Percentiles rank a stretch among this genome's conserved stretches.
Evolutionary conservation across 2,329 filamentous ascomycete species (phyloP).

Genomic region (Microsporum ferrugineum): DNA sequence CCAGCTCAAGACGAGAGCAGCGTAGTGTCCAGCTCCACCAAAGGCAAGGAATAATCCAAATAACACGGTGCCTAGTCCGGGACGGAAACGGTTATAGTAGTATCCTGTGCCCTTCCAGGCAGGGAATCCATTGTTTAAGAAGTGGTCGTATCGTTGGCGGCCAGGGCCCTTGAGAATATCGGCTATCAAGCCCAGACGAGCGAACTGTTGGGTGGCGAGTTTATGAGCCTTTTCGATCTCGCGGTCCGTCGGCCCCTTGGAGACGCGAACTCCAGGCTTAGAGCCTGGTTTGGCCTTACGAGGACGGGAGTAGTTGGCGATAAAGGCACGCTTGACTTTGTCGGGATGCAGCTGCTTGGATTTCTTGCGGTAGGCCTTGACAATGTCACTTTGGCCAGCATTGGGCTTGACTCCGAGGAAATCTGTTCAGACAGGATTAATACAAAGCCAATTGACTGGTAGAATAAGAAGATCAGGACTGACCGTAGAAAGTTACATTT

Average conservation of each 20-base stretch:
- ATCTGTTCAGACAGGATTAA: slow-evolving; percentile 36
- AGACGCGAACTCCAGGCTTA: slow-evolving; percentile 52
- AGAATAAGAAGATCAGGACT: neutral
- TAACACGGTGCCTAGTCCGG: slow-evolving; percentile 76
- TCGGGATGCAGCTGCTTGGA: slow-evolving; percentile 78
- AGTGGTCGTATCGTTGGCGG: slow-evolving; percentile 87
- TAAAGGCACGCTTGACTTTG: slow-evolving; percentile 80
- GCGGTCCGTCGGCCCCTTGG: slow-evolving; percentile 58
- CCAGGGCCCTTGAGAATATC: slow-evolving; percentile 72
- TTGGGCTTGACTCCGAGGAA: slow-evolving; percentile 66
- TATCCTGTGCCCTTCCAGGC: slow-evolving; percentile 96
- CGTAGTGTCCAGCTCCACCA: slow-evolving; percentile 79
- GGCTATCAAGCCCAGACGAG: slow-evolving; percentile 70
- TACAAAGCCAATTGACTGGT: neutral
- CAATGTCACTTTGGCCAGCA: slow-evolving; percentile 77
- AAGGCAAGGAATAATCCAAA: slow-evolving; percentile 68
- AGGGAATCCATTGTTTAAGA: slow-evolving; percentile 84
- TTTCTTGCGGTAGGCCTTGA: slow-evolving; percentile 86
- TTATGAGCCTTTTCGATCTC: slow-evolving; percentile 72
- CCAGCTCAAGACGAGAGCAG: slow-evolving; percentile 73
- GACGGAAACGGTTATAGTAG: slow-evolving; percentile 91
- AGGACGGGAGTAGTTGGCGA: slow-evolving; percentile 54
- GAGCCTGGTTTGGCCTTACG: slow-evolving; percentile 32
- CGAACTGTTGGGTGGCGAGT: slow-evolving; percentile 69
- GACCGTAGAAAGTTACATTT: slow-evolving; percentile 75